Evolutionary conservation across 1,139 yeast species (phyloP).

Genomic region (Cylindricascospora bacillispora): DNA sequence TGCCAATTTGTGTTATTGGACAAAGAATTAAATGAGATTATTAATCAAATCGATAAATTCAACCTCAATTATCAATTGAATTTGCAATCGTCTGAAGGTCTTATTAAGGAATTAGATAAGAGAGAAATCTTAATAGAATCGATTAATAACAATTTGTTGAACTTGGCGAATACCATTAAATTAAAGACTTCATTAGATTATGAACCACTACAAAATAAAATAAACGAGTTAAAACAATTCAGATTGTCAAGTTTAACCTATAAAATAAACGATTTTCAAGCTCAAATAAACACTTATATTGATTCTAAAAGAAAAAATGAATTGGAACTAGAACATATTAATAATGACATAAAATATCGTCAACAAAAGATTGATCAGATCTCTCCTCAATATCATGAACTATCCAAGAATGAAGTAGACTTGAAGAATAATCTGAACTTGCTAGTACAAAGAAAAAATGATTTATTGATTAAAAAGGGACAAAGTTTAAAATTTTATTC

Average conservation of each 20-base stretch:
- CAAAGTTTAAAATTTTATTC: conserved; percentile 49
- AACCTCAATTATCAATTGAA: conserved; percentile 48
- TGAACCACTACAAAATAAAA: conserved; percentile 36
- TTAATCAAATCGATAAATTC: conserved; percentile 44
- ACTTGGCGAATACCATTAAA: conserved; percentile 28
- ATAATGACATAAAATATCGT: conserved; percentile 31
- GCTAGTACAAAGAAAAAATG: conserved; percentile 43
- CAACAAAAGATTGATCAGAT: conserved; percentile 31
- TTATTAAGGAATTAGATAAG: conserved; percentile 33
- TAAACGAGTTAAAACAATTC: conserved; percentile 31
- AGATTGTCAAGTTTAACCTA: conserved; percentile 27
- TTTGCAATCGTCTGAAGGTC: conserved; percentile 32
- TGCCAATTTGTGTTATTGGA: conserved; percentile 68
- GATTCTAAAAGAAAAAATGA: conserved; percentile 17
- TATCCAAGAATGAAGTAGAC: conserved; percentile 32
- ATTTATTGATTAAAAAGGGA: conserved; percentile 62
- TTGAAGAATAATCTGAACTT: conserved; percentile 33
- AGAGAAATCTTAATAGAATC: conserved; percentile 36
- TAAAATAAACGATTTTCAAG: conserved; percentile 22
- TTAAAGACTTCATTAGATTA: conserved; percentile 39
- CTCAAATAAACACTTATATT: conserved; percentile 20
- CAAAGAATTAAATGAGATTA: conserved; percentile 55
- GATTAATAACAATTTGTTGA: conserved; percentile 23
- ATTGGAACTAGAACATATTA: conserved; percentile 21
- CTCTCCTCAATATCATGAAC: conserved; percentile 33